Conservation (phyloP, 495 filamentous ascomycete species). For the Aspergillus panamensis region DNA sequence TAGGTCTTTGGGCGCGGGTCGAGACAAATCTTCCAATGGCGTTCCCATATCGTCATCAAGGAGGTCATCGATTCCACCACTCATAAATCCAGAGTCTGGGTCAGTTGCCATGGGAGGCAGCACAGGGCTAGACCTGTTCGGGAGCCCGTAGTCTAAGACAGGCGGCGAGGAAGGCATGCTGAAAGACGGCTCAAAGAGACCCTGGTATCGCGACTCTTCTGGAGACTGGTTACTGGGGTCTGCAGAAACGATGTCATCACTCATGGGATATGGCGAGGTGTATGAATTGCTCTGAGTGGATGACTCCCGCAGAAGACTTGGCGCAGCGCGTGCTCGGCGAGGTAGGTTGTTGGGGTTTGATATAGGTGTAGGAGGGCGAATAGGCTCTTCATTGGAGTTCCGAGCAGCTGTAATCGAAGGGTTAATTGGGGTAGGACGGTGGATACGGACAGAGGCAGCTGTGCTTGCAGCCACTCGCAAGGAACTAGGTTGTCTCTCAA, state of each 20-base stretch:
- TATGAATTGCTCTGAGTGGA: conserved; percentile 38
- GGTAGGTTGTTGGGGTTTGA: conserved; percentile 41
- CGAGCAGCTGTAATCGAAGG: conserved; percentile 45
- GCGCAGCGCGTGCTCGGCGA: conserved; percentile 32
- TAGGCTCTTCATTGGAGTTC: conserved; percentile 66
- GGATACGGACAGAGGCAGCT: conserved; percentile 79
- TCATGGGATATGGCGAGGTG: conserved; percentile 46
- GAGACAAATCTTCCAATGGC: conserved; percentile 32
- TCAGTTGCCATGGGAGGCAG: conserved; percentile 60
- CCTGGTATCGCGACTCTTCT: conserved; percentile 47
- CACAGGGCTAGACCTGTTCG: conserved; percentile 65
- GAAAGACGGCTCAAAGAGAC: conserved; percentile 45
- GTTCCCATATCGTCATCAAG: conserved; percentile 50
- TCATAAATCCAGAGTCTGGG: conserved; percentile 79
- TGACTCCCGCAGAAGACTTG: conserved; percentile 45
- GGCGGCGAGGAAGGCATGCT: conserved; percentile 80
- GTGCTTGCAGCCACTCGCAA: conserved; percentile 86
- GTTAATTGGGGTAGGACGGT: conserved; percentile 67
- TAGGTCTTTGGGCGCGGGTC: conserved; percentile 34
- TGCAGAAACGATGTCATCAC: conserved; percentile 33
- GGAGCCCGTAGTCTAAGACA: conserved; percentile 56
- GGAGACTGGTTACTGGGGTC: conserved; percentile 39
- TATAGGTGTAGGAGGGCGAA: conserved; percentile 79
- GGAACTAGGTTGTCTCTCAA: conserved; percentile 67
- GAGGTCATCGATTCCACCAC: conserved; percentile 61